Evolutionary conservation across 768 basidiomycete genomes (phyloP).

Genomic region (Leccinum broughii): DNA sequence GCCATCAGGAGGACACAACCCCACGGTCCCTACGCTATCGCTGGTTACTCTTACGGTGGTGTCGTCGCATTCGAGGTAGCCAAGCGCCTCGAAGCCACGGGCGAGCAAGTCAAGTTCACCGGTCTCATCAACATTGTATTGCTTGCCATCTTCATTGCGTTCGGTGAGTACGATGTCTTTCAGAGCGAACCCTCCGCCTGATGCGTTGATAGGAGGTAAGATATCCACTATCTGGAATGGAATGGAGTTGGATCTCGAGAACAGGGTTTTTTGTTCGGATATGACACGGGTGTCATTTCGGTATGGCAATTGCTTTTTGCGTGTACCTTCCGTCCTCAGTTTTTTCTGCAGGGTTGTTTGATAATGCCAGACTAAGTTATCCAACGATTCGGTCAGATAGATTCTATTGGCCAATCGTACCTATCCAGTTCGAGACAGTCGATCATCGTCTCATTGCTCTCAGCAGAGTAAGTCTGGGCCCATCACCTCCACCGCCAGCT

Average conservation of each 20-base stretch:
- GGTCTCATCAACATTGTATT: constrained; percentile 34
- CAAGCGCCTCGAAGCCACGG: no score
- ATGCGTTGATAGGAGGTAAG: constrained; percentile 22
- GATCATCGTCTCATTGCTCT: constrained; percentile 76
- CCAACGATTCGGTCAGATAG: constrained; percentile 59
- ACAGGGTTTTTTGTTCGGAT: constrained; percentile 65
- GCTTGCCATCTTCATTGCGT: constrained; percentile 70
- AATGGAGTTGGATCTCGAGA: background rate
- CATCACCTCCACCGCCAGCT: no score
- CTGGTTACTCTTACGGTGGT: no score
- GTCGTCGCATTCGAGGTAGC: no score
- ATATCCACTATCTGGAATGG: background rate
- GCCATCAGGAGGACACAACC: no score
- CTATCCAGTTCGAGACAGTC: constrained; percentile 67
- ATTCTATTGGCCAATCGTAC: constrained; percentile 45
- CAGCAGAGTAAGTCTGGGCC: constrained; percentile 54
- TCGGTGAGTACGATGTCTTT: constrained; percentile 46
- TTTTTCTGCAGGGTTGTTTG: constrained; percentile 58
- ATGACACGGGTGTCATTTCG: constrained; percentile 78
- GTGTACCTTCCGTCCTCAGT: constrained; percentile 4
- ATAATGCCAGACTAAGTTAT: constrained; percentile 76
- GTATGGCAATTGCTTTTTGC: constrained; percentile 36
- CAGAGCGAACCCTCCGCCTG: background rate
- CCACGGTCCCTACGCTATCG: no score
- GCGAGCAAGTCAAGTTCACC: no score